phyloP scores from a whole-genome alignment of 129 eudicot species.

The Kitagawia praeruptora region DNA sequence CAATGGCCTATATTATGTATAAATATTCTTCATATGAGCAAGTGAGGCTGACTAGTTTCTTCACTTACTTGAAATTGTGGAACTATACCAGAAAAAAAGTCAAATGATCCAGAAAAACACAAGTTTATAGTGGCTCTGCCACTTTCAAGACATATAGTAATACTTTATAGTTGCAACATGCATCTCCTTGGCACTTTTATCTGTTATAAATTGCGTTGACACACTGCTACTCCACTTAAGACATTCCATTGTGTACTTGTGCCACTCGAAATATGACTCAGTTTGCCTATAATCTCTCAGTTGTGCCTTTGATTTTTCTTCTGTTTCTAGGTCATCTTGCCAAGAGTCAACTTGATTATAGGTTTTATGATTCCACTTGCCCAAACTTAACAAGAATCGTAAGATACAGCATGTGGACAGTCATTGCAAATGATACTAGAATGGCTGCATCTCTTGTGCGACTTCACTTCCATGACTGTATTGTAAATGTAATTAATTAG shows the following conservation, averaged over 20 bases:
- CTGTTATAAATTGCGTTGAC: slow-evolving; percentile 22
- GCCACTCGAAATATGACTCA: slow-evolving; percentile 26
- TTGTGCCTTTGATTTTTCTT: slow-evolving; percentile 21
- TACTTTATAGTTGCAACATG: background rate
- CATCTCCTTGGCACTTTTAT: background rate
- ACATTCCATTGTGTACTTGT: slow-evolving; percentile 1
- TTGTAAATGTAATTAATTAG: slow-evolving; percentile 56
- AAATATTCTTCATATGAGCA: background rate
- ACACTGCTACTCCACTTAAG: slow-evolving; percentile 11
- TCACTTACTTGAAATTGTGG: slow-evolving; percentile 17
- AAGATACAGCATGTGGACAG: slow-evolving; percentile 49
- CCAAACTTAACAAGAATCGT: slow-evolving; percentile 64
- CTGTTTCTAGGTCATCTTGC: slow-evolving; percentile 37
- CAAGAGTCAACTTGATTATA: slow-evolving; percentile 51
- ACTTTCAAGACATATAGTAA: slow-evolving; percentile 8
- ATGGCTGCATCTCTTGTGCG: slow-evolving; percentile 82
- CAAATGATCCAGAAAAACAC: slow-evolving; percentile 2
- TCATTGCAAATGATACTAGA: slow-evolving; percentile 67
- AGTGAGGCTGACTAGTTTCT: slow-evolving; percentile 4
- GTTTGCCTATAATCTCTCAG: slow-evolving; percentile 9
- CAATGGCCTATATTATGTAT: too few relatives aligned
- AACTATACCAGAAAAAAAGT: slow-evolving; percentile 21
- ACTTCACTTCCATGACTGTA: slow-evolving; percentile 81
- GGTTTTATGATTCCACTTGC: slow-evolving; percentile 46
- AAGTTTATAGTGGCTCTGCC: slow-evolving; percentile 26